Percentiles rank a stretch among this genome's conserved stretches.
phyloP scores from a whole-genome alignment of 1,139 yeast species.

The Candida sanyaensis region DNA sequence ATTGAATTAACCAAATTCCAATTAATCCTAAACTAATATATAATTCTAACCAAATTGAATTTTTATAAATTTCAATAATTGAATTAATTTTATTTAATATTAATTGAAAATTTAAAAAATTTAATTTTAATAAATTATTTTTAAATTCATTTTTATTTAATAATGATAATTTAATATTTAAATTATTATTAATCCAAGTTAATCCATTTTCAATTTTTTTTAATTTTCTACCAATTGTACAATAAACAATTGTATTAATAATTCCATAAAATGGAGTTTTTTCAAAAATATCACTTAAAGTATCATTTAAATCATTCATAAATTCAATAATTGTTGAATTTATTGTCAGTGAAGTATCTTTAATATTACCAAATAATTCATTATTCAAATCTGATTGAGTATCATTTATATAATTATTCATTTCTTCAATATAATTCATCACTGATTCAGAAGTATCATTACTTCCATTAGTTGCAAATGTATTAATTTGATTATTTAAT shows the following conservation, averaged over 20 bases:
- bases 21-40: constrained; percentile 44
- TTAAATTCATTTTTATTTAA: constrained; percentile 10
- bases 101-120: constrained; percentile 8
- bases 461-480: not conserved
- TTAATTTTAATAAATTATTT: constrained; percentile 9
- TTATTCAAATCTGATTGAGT: constrained; percentile 53
- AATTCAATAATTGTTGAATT: constrained; percentile 53
- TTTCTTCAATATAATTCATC: constrained; percentile 18
- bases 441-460: not conserved
- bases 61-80: constrained; percentile 29
- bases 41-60: constrained; percentile 45
- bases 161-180: constrained; percentile 60
- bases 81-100: constrained; percentile 17
- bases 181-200: constrained; percentile 72
- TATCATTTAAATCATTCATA: constrained; percentile 26
- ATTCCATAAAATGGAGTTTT: constrained; percentile 68
- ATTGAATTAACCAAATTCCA: constrained; percentile 50
- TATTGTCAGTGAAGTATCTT: constrained; percentile 45
- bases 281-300: constrained; percentile 52
- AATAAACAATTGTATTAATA: constrained; percentile 66
- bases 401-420: constrained; percentile 24
- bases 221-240: constrained; percentile 77
- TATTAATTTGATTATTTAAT: constrained; percentile 3
- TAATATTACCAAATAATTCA: constrained; percentile 68
- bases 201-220: constrained; percentile 66